Evolutionary conservation across 495 filamentous ascomycete species (phyloP).

Genomic region (Xylaria acuta): DNA sequence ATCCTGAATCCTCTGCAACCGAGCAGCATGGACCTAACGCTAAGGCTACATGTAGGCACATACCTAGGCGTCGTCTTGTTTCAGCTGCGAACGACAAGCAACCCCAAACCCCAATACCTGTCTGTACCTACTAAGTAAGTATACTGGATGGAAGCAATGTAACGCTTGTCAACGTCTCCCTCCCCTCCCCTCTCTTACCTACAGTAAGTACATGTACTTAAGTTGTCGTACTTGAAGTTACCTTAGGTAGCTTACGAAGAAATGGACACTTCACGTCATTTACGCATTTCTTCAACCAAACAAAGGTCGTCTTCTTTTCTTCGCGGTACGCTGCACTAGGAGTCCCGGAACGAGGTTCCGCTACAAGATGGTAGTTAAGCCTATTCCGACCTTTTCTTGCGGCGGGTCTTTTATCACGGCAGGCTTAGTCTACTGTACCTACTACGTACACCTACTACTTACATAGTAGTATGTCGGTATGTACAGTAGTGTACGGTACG

Average conservation of each 20-base stretch:
- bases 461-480: no score
- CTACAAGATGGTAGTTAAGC: background rate
- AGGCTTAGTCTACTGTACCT: conserved; percentile 9
- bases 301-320: background rate
- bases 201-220: no score
- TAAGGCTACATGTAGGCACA: no score
- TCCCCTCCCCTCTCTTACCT: no score
- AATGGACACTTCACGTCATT: background rate
- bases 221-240: no score
- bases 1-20: background rate
- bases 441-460: no score
- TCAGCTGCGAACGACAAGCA: background rate
- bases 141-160: no score
- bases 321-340: background rate
- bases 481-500: background rate
- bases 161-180: background rate
- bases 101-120: no score
- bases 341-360: conserved; percentile 14
- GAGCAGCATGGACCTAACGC: background rate
- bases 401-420: conserved; percentile 15
- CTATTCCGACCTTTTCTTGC: conserved; percentile 19
- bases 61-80: background rate
- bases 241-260: no score
- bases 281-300: background rate
- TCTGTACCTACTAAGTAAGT: no score